Conservation (phyloP, 2,329 filamentous ascomycete species). For the Ceratocystis papillata region DNA sequence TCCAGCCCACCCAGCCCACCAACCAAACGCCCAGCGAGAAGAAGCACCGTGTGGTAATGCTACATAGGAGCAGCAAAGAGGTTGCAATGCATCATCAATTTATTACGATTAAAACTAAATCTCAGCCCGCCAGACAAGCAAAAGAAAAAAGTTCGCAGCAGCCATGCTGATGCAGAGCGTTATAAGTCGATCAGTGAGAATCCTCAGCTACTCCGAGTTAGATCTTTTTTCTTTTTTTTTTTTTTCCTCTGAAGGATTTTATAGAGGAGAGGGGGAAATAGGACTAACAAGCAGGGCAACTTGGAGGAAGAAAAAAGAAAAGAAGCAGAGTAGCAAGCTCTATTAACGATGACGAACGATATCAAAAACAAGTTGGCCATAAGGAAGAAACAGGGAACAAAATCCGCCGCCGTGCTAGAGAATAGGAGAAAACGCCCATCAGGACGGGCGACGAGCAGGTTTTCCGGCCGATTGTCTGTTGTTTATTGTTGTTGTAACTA, state of each 20-base stretch:
- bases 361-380: neutral
- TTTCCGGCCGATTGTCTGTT: neutral
- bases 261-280: neutral
- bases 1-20: neutral
- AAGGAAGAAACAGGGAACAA: constrained; percentile 11
- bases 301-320: neutral
- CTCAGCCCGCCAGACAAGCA: neutral
- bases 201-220: neutral
- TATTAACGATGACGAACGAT: neutral
- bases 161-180: neutral
- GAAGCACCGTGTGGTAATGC: neutral
- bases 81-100: neutral
- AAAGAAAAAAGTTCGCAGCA: neutral
- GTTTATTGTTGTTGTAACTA: neutral
- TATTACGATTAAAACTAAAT: neutral
- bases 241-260: neutral
- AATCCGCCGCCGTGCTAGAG: neutral
- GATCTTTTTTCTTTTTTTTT: neutral
- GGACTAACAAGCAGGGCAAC: constrained; percentile 11
- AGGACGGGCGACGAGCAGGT: neutral
- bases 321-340: neutral
- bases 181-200: constrained; percentile 1
- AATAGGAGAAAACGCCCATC: neutral
- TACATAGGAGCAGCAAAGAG: neutral
- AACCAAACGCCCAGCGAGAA: neutral